Evolutionary conservation across 192 early-diverging fungal genomes (phyloP).

Genomic region (Backusella macrospora): DNA sequence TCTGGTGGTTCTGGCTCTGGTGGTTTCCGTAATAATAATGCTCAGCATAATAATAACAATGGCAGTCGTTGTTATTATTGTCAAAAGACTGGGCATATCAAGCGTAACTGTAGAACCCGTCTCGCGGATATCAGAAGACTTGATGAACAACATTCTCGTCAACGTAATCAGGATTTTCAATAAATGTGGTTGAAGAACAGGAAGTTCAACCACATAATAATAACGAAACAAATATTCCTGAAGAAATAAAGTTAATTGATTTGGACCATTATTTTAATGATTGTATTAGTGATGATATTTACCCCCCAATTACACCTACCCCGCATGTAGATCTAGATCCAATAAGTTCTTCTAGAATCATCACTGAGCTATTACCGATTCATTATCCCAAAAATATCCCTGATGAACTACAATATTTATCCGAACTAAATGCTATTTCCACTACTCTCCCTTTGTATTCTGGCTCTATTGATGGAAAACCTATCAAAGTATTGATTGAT

Average conservation of each 20-base stretch:
- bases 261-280: not conserved
- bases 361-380: not conserved
- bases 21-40: too few relatives aligned
- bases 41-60: too few relatives aligned
- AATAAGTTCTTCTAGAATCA: not conserved
- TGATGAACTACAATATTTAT: not conserved
- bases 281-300: not conserved
- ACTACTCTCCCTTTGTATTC: conserved; percentile 11
- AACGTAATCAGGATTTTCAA: conserved; percentile 10
- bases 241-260: conserved; percentile 11
- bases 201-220: conserved; percentile 1
- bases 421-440: not conserved
- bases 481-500: not conserved
- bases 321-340: too few relatives aligned
- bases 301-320: too few relatives aligned
- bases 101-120: not conserved
- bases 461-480: not conserved
- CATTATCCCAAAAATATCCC: not conserved
- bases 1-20: too few relatives aligned
- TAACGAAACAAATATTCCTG: not conserved
- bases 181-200: conserved; percentile 6
- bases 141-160: not conserved
- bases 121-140: not conserved
- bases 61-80: conserved; percentile 19
- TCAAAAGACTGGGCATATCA: not conserved